phyloP scores from a whole-genome alignment of 495 filamentous ascomycete genomes.

The Neurospora sp. region DNA sequence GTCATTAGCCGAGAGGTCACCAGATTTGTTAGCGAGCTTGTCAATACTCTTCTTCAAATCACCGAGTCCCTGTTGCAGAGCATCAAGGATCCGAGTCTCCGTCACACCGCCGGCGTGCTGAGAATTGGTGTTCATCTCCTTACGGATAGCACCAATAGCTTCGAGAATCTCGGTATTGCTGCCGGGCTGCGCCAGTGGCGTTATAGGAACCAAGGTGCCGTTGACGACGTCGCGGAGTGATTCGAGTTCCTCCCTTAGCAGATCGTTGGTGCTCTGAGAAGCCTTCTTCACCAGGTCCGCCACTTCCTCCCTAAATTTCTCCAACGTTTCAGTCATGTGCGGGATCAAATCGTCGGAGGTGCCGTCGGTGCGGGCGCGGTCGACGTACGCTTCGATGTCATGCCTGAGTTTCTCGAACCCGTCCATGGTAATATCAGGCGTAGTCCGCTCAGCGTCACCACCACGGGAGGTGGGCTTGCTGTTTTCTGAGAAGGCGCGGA shows the following conservation, averaged over 20 bases:
- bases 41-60: conserved; percentile 64
- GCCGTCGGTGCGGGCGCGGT: conserved; percentile 45
- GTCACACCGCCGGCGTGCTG: conserved; percentile 40
- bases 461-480: conserved; percentile 66
- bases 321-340: conserved; percentile 60
- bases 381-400: conserved; percentile 73
- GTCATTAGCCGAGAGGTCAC: conserved; percentile 57
- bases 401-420: conserved; percentile 69
- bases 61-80: conserved; percentile 71
- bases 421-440: conserved; percentile 71
- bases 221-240: conserved; percentile 65
- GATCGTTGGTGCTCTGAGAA: conserved; percentile 42
- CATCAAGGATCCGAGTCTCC: conserved; percentile 56
- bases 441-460: conserved; percentile 63
- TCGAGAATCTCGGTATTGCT: conserved; percentile 51
- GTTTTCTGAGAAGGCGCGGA: conserved; percentile 48
- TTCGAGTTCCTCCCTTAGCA: conserved; percentile 70
- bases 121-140: conserved; percentile 37
- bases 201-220: conserved; percentile 52
- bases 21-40: conserved; percentile 60
- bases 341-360: conserved; percentile 71
- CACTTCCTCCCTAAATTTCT: conserved; percentile 62
- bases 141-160: conserved; percentile 54
- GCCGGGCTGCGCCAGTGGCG: conserved; percentile 27
- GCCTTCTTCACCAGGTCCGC: conserved; percentile 38